Percentiles rank a stretch among this genome's conserved stretches.
phyloP scores from a whole-genome alignment of 495 filamentous ascomycete species.

The Bacidia gigantensis region DNA sequence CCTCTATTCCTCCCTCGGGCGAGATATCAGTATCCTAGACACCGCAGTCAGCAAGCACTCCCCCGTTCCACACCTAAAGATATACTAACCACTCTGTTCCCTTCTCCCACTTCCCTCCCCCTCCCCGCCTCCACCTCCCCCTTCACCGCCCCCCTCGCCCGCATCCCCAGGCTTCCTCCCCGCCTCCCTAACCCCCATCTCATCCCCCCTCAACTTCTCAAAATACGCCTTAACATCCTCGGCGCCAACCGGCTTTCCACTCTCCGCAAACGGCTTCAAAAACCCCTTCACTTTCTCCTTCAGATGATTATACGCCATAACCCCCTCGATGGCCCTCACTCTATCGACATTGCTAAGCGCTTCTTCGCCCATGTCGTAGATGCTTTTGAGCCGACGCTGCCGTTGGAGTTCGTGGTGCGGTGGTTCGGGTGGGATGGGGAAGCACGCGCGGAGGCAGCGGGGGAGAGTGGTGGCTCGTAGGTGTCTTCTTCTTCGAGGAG shows the following conservation, averaged over 20 bases:
- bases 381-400: conserved; percentile 50
- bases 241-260: conserved; percentile 67
- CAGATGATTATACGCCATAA: conserved; percentile 92
- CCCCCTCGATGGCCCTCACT: conserved; percentile 74
- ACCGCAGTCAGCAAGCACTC: no score
- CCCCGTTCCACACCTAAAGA: no score
- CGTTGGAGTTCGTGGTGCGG: conserved; percentile 24
- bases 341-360: conserved; percentile 82
- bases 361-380: conserved; percentile 80
- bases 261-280: conserved; percentile 84
- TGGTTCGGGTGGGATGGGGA: conserved; percentile 28
- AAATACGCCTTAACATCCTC: conserved; percentile 96
- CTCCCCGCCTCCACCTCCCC: conserved; percentile 30
- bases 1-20: no score
- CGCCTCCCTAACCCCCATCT: conserved; percentile 39
- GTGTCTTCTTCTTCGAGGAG: conserved; percentile 87
- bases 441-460: conserved; percentile 32
- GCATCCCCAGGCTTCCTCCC: conserved; percentile 30
- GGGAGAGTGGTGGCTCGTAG: conserved; percentile 85
- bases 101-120: conserved; percentile 33
- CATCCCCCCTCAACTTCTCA: conserved; percentile 82
- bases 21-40: no score
- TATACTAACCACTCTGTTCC: conserved; percentile 46
- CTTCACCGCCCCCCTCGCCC: conserved; percentile 31
- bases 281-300: conserved; percentile 90